A percentile compares a stretch with the other conserved stretches of the same genome.
These are phyloP conservation scores for Stevia rebaudiana DNA, from an alignment of 140 eudicot genomes.

Conservation along the genomic window DNA sequence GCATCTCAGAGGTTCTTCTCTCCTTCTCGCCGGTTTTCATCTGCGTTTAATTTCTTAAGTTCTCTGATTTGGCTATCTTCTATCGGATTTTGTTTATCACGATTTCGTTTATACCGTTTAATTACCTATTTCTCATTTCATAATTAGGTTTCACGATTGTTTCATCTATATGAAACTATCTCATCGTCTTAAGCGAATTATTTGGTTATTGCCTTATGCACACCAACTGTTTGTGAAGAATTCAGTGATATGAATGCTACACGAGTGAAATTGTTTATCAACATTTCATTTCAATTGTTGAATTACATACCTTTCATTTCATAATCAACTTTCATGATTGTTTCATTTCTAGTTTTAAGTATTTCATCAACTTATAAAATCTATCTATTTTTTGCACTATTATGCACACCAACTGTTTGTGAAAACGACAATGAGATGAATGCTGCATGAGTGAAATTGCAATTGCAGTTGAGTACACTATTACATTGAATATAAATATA, in stretches of 20 bases:
- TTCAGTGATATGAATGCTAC: not conserved
- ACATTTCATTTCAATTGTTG: not conserved
- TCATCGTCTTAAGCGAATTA: not conserved
- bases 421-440: not conserved
- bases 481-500: not conserved
- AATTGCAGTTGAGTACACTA: not conserved
- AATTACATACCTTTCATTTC: not conserved
- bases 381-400: not conserved
- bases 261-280: not conserved
- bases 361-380: not conserved
- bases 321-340: not conserved
- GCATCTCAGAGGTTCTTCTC: constrained; percentile 15
- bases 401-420: not conserved
- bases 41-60: not conserved
- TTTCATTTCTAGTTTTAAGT: not conserved
- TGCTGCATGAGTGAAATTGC: not conserved
- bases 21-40: not conserved
- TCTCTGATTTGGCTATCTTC: not conserved
- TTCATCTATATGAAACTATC: not conserved
- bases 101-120: not conserved
- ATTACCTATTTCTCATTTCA: not conserved
- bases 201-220: not conserved
- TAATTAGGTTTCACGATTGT: not conserved
- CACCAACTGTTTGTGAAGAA: not conserved
- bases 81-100: not conserved